Base-by-base conservation (phyloP, 768 basidiomycete species). In the Chalciporus piperatus region DNA sequence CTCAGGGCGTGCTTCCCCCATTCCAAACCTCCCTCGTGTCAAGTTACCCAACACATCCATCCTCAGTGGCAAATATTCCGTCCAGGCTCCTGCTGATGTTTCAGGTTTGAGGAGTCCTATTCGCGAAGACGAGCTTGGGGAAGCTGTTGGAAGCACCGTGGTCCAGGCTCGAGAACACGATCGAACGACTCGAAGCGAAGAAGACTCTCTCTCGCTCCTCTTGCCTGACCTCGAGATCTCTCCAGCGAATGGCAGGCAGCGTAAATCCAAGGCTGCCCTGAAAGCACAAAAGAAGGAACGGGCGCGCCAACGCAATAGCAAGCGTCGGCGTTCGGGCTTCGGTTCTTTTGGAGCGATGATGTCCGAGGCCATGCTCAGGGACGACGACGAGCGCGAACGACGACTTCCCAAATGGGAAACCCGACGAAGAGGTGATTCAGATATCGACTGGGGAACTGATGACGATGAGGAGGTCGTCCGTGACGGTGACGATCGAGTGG, bases 361-460 rank as follows among this genome's bases (percentile, higher is more conserved):
- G 54, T 76, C 77, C 11, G 85, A 88, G 62, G 77, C 72, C 12
- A 68, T 70, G 56, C 59, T 85, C 57, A 76, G 65, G 16, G 71
- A 64, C 16, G 68, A 61, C 11, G 61, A 66, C 33, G 57, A 49
- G 4, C 55, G 47, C 14, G 73, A 75, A 27, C 56, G 45, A 20
- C 60, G 43, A 20, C 72, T 77, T 59, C 68, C 74, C 3, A 70
- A 72, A 48, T 69, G 72, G 66, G 70, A 72, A n/a, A 76, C 83
- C 56, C 70, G 80, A 64, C 75, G 85, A 45, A 68, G 72, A 40
- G 84, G 76, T 0, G 86, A 86, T 61, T 85, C 83, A 25, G 89
- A 89, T 60, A 52, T 89, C 12, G 81, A 87, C 39, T 87, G 83
- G 82, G 84, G 82, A 2, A 78, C 76, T 41, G 71, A 64, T 4